Base-by-base conservation (phyloP, 2,329 filamentous ascomycete species). In the Graphilbum sp. region DNA sequence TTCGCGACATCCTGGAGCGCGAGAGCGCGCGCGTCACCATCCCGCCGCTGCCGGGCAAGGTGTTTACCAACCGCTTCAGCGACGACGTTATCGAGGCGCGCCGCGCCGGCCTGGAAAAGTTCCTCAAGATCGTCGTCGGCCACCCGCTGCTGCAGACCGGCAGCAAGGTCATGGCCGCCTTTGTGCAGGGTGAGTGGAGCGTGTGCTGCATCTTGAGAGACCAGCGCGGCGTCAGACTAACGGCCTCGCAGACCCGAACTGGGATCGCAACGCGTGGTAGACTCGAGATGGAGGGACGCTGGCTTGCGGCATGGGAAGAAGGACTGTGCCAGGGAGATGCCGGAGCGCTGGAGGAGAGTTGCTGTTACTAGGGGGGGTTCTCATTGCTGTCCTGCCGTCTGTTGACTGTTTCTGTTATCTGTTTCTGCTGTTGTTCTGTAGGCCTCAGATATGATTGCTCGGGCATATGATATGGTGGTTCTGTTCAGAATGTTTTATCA, bases 61-160 rank as follows among this genome's bases (percentile, higher is more conserved):
- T 98, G 40, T 95, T 96, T 51, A 94, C 88, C 37, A 96, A 96
- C 60, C 76, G 90, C 34, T 98, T 98, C 65, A 92, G 83, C 52
- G 90, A 98, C 62, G 87, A 94, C 56, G 88, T 98, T 52, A 98
- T 98, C 56, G 90, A 96, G 66, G 84, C 92, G 53, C 70, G 90
- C 39, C 69, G 88, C 46, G 83, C 88, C 49, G 90, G 90, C 1
- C 64, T 98, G 47, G 87, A 98, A 64, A 76, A 92, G 55, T 98
- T 98, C 56, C 62, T 98, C 55, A 87, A 90, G 72, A 96, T 96
- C 54, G 90, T 98, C 11, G 90, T 94, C 1, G 88, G 90, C 1
- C 90, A 98, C 59, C 90, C 90, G 50, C 66, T 98, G 51, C 62
- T 98, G 61, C 90, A 98, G 72, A 98, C 90, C 23, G 90, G 90